Evolutionary conservation across 2,329 filamentous ascomycete species (phyloP).

Genomic region (Cercospora sp.): DNA sequence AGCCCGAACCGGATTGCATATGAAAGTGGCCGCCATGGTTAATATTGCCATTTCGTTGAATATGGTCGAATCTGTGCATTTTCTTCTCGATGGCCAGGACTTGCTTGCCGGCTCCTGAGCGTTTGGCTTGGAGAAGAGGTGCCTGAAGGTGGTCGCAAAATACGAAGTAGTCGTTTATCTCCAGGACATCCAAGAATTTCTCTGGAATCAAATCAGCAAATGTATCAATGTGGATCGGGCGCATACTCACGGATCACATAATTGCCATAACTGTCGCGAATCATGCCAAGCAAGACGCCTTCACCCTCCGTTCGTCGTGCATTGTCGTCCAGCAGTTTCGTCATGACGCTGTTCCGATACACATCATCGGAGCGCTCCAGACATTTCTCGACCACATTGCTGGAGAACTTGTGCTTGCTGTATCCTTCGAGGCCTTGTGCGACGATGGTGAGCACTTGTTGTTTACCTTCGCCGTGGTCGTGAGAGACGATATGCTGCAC

Average conservation of each 20-base stretch:
- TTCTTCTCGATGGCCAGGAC: slow-evolving; percentile 51
- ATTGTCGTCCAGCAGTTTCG: slow-evolving; percentile 59
- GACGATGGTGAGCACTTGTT: slow-evolving; percentile 72
- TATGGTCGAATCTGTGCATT: slow-evolving; percentile 46
- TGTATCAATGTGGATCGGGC: background rate
- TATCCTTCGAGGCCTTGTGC: slow-evolving; percentile 69
- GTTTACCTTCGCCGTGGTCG: slow-evolving; percentile 70
- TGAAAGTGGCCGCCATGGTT: slow-evolving; percentile 6
- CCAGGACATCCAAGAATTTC: slow-evolving; percentile 66
- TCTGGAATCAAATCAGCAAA: slow-evolving; percentile 55
- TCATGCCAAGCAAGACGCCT: slow-evolving; percentile 70
- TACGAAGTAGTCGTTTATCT: slow-evolving; percentile 43
- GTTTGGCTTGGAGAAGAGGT: slow-evolving; percentile 49
- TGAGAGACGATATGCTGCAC: slow-evolving; percentile 86
- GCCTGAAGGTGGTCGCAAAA: slow-evolving; percentile 47
- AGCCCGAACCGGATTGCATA: slow-evolving; percentile 10
- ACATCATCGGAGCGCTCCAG: slow-evolving; percentile 69
- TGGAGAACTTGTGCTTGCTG: slow-evolving; percentile 95
- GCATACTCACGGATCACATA: slow-evolving; percentile 88
- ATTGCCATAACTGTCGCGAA: slow-evolving; percentile 91
- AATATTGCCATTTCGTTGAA: slow-evolving; percentile 22
- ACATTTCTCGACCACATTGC: slow-evolving; percentile 95
- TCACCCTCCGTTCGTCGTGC: slow-evolving; percentile 54
- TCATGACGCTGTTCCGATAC: slow-evolving; percentile 69
- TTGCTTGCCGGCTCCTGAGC: slow-evolving; percentile 47